Conservation (phyloP, 2,329 filamentous ascomycete genomes). For the Colletotrichum brevisporum region DNA sequence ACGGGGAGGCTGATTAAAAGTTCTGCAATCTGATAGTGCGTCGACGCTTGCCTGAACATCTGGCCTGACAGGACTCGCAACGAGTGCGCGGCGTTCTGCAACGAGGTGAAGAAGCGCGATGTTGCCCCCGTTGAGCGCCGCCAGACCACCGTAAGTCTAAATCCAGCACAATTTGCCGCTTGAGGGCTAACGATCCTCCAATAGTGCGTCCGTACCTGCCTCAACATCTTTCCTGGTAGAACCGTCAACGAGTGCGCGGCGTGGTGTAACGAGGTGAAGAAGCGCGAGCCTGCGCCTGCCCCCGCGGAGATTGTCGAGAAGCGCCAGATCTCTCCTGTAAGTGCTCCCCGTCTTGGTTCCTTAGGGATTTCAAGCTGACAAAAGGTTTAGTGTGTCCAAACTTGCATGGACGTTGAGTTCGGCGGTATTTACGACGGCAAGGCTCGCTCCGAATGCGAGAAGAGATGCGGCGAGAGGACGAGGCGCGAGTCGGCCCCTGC, state of each 20-base stretch:
- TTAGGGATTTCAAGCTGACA: too few relatives aligned
- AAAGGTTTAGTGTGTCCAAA: background rate
- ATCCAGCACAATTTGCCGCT: too few relatives aligned
- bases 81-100: background rate
- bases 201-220: background rate
- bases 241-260: background rate
- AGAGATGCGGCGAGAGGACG: background rate
- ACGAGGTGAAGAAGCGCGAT: background rate
- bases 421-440: conserved; percentile 9
- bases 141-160: too few relatives aligned
- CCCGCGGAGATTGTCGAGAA: too few relatives aligned
- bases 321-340: too few relatives aligned
- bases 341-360: too few relatives aligned
- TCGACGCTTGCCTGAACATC: too few relatives aligned
- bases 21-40: too few relatives aligned
- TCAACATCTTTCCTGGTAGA: conserved; percentile 2
- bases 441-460: background rate
- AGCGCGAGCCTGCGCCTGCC: too few relatives aligned
- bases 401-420: background rate
- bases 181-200: too few relatives aligned
- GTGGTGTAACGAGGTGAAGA: background rate
- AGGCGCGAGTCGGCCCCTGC: background rate
- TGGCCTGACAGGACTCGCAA: background rate
- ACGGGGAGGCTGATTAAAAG: too few relatives aligned
- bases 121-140: background rate